A percentile compares a stretch with the other conserved stretches of the same genome.
Evolutionary conservation across 805 yeast genomes (phyloP).

Genomic region (Kuraishia ogatae): DNA sequence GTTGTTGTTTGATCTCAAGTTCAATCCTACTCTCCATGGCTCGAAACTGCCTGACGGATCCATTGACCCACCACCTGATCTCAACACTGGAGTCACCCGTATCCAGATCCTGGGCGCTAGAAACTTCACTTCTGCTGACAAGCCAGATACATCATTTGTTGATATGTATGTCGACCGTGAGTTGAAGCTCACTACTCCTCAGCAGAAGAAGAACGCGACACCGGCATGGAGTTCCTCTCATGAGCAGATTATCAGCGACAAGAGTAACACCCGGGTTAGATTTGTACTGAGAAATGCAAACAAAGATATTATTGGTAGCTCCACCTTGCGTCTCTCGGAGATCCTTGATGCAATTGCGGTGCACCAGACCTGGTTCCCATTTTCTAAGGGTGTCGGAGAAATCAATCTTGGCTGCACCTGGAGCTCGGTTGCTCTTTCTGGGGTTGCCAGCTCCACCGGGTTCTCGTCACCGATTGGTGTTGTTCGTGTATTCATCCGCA

Average conservation of each 20-base stretch:
- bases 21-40: conserved; percentile 65
- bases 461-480: conserved; percentile 95
- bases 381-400: conserved; percentile 64
- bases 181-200: conserved; percentile 45
- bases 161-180: conserved; percentile 65
- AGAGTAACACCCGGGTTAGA: conserved; percentile 61
- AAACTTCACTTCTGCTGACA: conserved; percentile 32
- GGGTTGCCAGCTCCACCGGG: conserved; percentile 64
- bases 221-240: conserved; percentile 58
- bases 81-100: conserved; percentile 85
- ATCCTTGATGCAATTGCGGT: conserved; percentile 72
- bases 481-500: conserved; percentile 60
- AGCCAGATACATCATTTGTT: conserved; percentile 53
- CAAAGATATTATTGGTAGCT: conserved; percentile 48
- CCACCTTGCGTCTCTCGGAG: conserved; percentile 50
- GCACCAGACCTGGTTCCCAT: conserved; percentile 69
- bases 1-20: conserved; percentile 59
- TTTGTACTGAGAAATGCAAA: conserved; percentile 58
- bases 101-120: conserved; percentile 60
- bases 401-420: conserved; percentile 62
- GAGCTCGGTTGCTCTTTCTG: conserved; percentile 75
- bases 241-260: conserved; percentile 59
- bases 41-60: conserved; percentile 71
- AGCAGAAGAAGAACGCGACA: conserved; percentile 48
- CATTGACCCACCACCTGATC: conserved; percentile 77